Evolutionary conservation across 1,139 yeast genomes (phyloP), one percentile per base, ranked within the genome.

Genomic region (Entelexis sorbosivorans): DNA sequence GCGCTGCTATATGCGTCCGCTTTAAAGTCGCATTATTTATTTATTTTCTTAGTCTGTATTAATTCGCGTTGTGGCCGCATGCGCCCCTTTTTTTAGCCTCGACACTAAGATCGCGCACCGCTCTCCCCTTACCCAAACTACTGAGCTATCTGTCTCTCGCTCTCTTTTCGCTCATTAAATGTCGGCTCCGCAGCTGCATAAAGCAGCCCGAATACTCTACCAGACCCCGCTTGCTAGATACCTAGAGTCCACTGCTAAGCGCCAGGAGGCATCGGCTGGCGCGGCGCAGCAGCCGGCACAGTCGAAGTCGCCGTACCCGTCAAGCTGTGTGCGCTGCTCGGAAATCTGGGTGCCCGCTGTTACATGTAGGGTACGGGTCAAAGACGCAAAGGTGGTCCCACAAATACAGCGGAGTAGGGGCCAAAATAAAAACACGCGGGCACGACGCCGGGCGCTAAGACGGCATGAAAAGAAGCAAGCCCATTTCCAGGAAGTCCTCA

Each of bases 271-370:
- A 1, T 5, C 3, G 13, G 36, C 45, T 3, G 19, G 29, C 4
- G 28, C 13, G 10, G 35, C 36, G 14, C 36, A 19, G n/a, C 36
- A 42, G n/a, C 2, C 28, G 14, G 36, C 45, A 3, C 45, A 22
- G 38, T 3, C 38, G 5, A 44, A 13, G 26, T 42, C 39, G 34
- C 16, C 43, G 10, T 26, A 32, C 13, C 43, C 26, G 13, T 29
- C 42, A 14, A 31, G 54, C 13, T 62, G 64, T 47, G 56, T 58
- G 11, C 32, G 43, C 9, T 62, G 65, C 47, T 51, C 53, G 16
- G 49, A 49, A 8, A 52, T 59, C 0, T 52, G 58, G 57, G 50
- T 62, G 7, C 64, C 65, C 0, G 64, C 63, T 11, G 22, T 61
- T 28, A 60, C 60, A 10, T 53, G 55, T 32, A 40, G 20, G 13